Percentiles rank a stretch among this genome's conserved stretches.
Conservation (phyloP, 2,329 filamentous ascomycete species). For the Fusarium irregulare region DNA sequence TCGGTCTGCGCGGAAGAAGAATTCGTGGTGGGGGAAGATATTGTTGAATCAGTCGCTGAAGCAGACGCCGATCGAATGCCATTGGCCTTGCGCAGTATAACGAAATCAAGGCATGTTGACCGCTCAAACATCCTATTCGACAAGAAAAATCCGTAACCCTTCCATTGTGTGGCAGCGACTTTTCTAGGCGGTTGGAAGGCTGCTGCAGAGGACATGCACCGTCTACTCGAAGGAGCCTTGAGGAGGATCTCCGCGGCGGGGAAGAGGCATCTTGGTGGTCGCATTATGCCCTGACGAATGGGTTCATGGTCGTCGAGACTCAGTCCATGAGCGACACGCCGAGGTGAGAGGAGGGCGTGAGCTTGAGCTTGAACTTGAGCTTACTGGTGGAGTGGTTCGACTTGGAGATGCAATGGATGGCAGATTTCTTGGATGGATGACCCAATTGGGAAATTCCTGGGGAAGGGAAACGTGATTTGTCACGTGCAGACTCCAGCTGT, state of each 20-base stretch:
- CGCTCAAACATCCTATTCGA: conserved; percentile 53
- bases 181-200: conserved; percentile 42
- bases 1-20: conserved; percentile 26
- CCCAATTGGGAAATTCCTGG: conserved; percentile 41
- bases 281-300: conserved; percentile 48
- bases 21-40: conserved; percentile 30
- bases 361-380: conserved; percentile 18
- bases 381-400: conserved; percentile 41
- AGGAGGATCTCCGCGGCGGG: conserved; percentile 47
- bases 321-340: conserved; percentile 44
- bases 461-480: conserved; percentile 35
- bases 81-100: conserved; percentile 46
- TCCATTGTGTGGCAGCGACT: conserved; percentile 33
- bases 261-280: conserved; percentile 49
- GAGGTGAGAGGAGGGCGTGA: background rate
- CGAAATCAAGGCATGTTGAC: conserved; percentile 52
- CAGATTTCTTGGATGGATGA: conserved; percentile 36
- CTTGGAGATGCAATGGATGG: conserved; percentile 22
- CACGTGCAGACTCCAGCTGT: conserved; percentile 28
- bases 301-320: conserved; percentile 47
- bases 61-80: conserved; percentile 47
- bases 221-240: conserved; percentile 33
- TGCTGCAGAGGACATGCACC: conserved; percentile 49
- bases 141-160: conserved; percentile 48
- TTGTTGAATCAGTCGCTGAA: conserved; percentile 32